phyloP scores from a whole-genome alignment of 2,329 filamentous ascomycete species.

The Microsporum canis region DNA sequence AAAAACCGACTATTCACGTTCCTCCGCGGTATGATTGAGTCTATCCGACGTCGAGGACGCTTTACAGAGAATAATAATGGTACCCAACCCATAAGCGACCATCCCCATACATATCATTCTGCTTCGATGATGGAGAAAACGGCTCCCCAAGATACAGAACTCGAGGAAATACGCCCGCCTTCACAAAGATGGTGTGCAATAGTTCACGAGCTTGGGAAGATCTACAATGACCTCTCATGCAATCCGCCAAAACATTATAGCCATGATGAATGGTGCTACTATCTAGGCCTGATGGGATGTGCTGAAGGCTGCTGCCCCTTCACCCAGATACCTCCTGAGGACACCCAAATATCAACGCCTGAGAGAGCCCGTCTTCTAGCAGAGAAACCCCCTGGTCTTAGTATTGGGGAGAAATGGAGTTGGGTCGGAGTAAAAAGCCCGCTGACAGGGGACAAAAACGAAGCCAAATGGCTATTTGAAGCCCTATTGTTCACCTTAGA shows the following conservation, averaged over 20 bases:
- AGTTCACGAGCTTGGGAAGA: slow-evolving; percentile 29
- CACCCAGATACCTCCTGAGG: slow-evolving; percentile 18
- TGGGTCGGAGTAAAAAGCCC: slow-evolving; percentile 33
- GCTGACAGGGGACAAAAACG: slow-evolving; percentile 31
- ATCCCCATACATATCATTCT: not conserved
- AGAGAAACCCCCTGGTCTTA: not conserved
- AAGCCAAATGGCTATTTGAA: slow-evolving; percentile 35
- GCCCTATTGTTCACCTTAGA: slow-evolving; percentile 30
- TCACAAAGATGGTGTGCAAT: slow-evolving; percentile 36
- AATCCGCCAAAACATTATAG: slow-evolving; percentile 27
- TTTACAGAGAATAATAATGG: not conserved
- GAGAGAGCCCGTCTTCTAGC: slow-evolving; percentile 3
- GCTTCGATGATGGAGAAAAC: not conserved
- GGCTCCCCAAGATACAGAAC: not conserved
- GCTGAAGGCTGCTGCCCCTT: slow-evolving; percentile 30
- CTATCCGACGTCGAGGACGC: slow-evolving; percentile 4
- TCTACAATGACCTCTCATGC: slow-evolving; percentile 27
- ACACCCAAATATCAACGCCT: slow-evolving; percentile 5
- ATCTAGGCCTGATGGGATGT: slow-evolving; percentile 37
- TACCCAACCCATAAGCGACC: not conserved
- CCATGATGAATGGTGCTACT: slow-evolving; percentile 40
- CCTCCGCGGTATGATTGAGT: slow-evolving; percentile 15
- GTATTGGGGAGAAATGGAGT: slow-evolving; percentile 24
- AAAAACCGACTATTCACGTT: slow-evolving; percentile 12
- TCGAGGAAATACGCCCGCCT: not conserved